phyloP scores from a whole-genome alignment of 345 rosid genomes.

The Lenwebbia sp. region DNA sequence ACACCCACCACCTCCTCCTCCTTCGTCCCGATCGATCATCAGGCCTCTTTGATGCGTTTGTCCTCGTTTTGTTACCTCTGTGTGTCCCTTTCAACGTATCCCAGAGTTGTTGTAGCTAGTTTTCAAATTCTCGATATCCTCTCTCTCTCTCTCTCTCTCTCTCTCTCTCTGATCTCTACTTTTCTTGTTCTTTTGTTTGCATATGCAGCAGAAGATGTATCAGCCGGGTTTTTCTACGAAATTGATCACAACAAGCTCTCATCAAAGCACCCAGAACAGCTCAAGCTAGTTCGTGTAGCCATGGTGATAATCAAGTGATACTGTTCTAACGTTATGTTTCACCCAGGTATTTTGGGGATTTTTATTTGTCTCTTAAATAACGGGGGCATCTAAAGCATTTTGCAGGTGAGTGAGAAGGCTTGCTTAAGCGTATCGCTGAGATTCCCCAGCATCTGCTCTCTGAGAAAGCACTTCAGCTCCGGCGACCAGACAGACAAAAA shows the following conservation, averaged over 20 bases:
- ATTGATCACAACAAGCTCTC: slow-evolving; percentile 57
- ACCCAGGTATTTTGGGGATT: not conserved
- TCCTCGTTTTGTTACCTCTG: not conserved
- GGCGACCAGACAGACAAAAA: slow-evolving; percentile 12
- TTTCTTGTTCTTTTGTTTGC: not conserved
- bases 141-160: not conserved
- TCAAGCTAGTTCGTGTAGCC: slow-evolving; percentile 46
- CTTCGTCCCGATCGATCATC: not conserved
- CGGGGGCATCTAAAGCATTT: not conserved
- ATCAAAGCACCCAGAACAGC: slow-evolving; percentile 39
- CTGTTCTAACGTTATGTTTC: not conserved
- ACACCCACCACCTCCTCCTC: not conserved
- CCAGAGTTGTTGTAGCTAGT: not conserved
- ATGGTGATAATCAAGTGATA: slow-evolving; percentile 29
- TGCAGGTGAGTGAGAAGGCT: slow-evolving; percentile 70
- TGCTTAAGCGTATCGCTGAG: slow-evolving; percentile 46
- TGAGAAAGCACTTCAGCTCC: slow-evolving; percentile 32
- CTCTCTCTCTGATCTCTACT: not conserved
- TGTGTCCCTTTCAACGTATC: not conserved
- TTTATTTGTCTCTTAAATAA: not conserved
- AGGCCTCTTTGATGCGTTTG: not conserved
- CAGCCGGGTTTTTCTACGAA: slow-evolving; percentile 58
- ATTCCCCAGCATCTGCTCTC: slow-evolving; percentile 53
- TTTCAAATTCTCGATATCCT: not conserved
- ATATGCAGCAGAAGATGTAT: slow-evolving; percentile 48